Base-by-base conservation (phyloP, 441 rosid genomes). In the Hura crepitans region DNA sequence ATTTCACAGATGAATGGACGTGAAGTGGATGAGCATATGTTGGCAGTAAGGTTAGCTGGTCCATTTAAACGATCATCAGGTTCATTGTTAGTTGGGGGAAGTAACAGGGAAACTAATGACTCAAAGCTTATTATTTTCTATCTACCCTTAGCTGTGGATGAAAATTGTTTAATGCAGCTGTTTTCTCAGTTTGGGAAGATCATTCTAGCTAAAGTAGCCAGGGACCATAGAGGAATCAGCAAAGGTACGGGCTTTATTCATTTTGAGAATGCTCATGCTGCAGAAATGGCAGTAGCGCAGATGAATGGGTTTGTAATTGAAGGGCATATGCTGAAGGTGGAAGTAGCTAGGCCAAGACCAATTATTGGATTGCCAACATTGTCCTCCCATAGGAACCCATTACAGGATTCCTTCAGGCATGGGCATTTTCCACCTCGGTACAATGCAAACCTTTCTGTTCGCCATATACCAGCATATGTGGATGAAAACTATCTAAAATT, bases 171-270 rank as follows among this genome's bases (percentile, higher is more conserved):
- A n/a, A 18, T 61, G 15, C 46, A 61, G 22, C 49, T 61, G 20
- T 61, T 61, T 39, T 23, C 51, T 43, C 18, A 9, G 20, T 62
- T 62, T 15, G 66, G 53, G 42, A 62, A 62, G 50, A 62, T 62
- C 18, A 42, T 14, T 22, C 7, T 0, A 11, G 50, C 50, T n/a
- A 42, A 62, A 62, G 66, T 62, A 51, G 9, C 8, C 2, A 62
- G 49, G 31, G 66, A 42, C 39, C 65, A 39, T 61, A 20, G 1
- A 37, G 49, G 65, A 39, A 61, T 61, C 30, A 61, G 65, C 18
- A 61, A 61, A 61, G 65, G 65, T n/a, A 5, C 27, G 37, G 65
- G 49, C 20, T 39, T 61, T 61, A 43, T 61, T 39, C 25, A 61
- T 22, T 61, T 61, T 13, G 65, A 39, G 3, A 61, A 35, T 22